Conservation (phyloP, 257 asterid species). For the Plectranthus barbatus region DNA sequence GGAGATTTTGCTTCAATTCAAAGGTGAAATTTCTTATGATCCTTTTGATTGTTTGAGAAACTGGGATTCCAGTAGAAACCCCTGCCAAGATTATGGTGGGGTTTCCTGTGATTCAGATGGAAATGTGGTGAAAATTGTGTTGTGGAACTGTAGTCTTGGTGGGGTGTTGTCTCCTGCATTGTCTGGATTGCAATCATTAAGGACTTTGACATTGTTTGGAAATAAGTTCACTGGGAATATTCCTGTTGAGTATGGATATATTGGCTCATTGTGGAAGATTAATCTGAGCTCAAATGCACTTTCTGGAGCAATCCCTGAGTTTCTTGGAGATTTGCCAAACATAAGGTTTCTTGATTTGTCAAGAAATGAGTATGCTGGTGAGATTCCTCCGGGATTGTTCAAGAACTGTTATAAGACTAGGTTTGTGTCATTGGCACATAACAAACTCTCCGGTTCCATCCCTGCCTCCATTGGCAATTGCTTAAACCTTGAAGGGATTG, state of each 20-base stretch:
- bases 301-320: conserved; percentile 74
- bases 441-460: conserved; percentile 63
- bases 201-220: conserved; percentile 66
- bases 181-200: conserved; percentile 56
- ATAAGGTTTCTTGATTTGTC: conserved; percentile 58
- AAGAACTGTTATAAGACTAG: conserved; percentile 48
- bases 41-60: conserved; percentile 59
- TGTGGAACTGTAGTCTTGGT: conserved; percentile 74
- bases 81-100: conserved; percentile 20
- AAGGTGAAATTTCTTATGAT: conserved; percentile 70
- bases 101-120: conserved; percentile 49
- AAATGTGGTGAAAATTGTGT: conserved; percentile 70
- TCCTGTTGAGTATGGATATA: conserved; percentile 55
- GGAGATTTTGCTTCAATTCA: conserved; percentile 83
- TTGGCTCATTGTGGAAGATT: conserved; percentile 74
- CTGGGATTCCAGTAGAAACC: conserved; percentile 52
- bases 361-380: no score
- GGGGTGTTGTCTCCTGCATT: conserved; percentile 64
- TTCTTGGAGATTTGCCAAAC: conserved; percentile 64
- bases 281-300: conserved; percentile 81
- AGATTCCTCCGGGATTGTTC: conserved; percentile 55
- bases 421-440: conserved; percentile 60
- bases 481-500: conserved; percentile 65
- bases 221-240: conserved; percentile 60
- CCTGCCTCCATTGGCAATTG: conserved; percentile 64